These are phyloP conservation scores for Candida sakaeoensis DNA, from an alignment of 805 yeast species.

Conservation along the genomic window DNA sequence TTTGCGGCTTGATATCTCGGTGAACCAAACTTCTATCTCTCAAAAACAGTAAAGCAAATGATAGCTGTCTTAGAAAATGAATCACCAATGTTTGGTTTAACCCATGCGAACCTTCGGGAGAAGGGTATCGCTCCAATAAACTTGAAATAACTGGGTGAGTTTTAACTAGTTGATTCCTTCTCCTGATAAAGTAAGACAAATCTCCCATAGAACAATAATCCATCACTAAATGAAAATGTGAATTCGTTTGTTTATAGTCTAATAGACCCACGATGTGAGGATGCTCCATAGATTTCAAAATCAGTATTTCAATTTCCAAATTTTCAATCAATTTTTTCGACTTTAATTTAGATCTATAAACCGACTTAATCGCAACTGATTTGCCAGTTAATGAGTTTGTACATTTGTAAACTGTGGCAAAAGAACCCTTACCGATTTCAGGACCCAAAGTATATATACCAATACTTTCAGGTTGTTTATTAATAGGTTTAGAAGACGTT, in stretches of 20 bases:
- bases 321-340: constrained; percentile 87
- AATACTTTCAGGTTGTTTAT: constrained; percentile 15
- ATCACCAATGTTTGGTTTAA: constrained; percentile 72
- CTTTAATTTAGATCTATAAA: constrained; percentile 73
- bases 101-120: constrained; percentile 74
- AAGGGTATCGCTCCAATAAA: constrained; percentile 76
- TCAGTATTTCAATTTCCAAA: constrained; percentile 87
- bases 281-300: constrained; percentile 81
- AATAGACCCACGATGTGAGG: constrained; percentile 88
- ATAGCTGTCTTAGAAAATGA: constrained; percentile 82
- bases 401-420: constrained; percentile 94
- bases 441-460: constrained; percentile 61
- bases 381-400: constrained; percentile 46
- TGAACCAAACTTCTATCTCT: constrained; percentile 85
- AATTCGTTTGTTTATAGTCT: constrained; percentile 74
- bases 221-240: constrained; percentile 87
- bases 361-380: constrained; percentile 87
- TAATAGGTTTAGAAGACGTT: not conserved
- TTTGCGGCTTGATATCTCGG: constrained; percentile 94
- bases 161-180: constrained; percentile 63
- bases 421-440: constrained; percentile 93
- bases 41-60: constrained; percentile 78
- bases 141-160: constrained; percentile 78
- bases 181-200: constrained; percentile 79
- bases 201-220: constrained; percentile 97